Conservation (phyloP, 2,329 filamentous ascomycete genomes). For the Verticillium nubilum region DNA sequence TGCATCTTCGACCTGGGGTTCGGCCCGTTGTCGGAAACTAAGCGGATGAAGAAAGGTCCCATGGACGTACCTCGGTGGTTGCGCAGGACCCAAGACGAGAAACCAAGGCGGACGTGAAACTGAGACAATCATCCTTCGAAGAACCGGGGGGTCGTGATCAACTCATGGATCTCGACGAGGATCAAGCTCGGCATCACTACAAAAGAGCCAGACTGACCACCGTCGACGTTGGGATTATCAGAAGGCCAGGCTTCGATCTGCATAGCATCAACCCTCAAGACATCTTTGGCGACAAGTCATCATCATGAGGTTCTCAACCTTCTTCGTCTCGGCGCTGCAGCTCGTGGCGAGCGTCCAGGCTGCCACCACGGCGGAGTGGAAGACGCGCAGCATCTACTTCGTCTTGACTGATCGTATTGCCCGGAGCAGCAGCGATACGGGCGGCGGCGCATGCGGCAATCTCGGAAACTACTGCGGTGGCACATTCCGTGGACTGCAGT, state of each 20-base stretch:
- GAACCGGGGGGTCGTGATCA: not conserved
- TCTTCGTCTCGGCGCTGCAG: not conserved
- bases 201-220: not conserved
- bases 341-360: not conserved
- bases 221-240: not conserved
- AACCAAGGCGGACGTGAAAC: not conserved
- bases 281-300: not conserved
- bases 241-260: not conserved
- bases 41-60: not conserved
- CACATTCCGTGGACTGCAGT: slow-evolving; percentile 51
- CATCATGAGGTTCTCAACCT: not conserved
- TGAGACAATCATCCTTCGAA: not conserved
- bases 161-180: not conserved
- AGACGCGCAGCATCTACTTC: slow-evolving; percentile 52
- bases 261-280: not conserved
- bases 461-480: slow-evolving; percentile 54
- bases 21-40: not conserved
- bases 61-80: not conserved
- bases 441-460: slow-evolving; percentile 33
- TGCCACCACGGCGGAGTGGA: slow-evolving; percentile 35
- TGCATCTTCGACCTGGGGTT: not conserved
- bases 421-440: slow-evolving; percentile 36
- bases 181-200: not conserved
- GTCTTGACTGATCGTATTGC: slow-evolving; percentile 52
- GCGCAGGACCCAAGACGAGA: not conserved